Evolutionary conservation across 352 stramenopile species (phyloP).

Genomic region (Globisporangium ultimum): DNA sequence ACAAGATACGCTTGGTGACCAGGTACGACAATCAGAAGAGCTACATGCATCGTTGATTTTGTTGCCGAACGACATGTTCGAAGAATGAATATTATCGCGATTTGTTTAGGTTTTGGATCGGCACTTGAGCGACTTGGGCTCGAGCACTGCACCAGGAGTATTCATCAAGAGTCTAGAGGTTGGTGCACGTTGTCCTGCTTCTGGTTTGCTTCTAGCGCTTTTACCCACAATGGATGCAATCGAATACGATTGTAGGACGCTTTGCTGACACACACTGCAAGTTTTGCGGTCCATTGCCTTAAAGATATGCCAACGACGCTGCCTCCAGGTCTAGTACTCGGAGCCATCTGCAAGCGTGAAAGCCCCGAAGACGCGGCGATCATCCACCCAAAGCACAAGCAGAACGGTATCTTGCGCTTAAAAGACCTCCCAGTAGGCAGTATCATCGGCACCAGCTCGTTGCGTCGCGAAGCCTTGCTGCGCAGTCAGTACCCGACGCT

Average conservation of each 20-base stretch:
- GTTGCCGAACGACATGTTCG: background rate
- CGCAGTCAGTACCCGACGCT: conserved; percentile 60
- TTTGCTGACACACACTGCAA: conserved; percentile 53
- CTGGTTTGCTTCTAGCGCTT: background rate
- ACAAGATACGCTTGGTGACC: conserved; percentile 80
- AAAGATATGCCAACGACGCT: conserved; percentile 89
- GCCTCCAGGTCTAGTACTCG: conserved; percentile 73
- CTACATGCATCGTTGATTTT: no score
- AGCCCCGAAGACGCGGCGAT: conserved; percentile 80
- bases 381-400: conserved; percentile 83
- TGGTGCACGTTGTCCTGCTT: no score
- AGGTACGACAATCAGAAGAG: conserved; percentile 17
- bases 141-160: conserved; percentile 61
- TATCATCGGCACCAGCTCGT: conserved; percentile 79
- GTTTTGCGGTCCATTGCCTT: conserved; percentile 87
- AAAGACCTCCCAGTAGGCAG: conserved; percentile 60
- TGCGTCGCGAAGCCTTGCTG: conserved; percentile 79
- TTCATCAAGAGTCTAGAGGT: conserved; percentile 91
- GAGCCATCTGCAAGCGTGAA: conserved; percentile 78
- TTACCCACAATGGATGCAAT: no score
- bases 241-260: conserved; percentile 28
- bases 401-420: conserved; percentile 51
- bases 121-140: conserved; percentile 74
- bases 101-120: conserved; percentile 47
- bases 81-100: no score